phyloP scores from a whole-genome alignment of 176 grass and related monocot genomes.

The Ananas comosus region DNA sequence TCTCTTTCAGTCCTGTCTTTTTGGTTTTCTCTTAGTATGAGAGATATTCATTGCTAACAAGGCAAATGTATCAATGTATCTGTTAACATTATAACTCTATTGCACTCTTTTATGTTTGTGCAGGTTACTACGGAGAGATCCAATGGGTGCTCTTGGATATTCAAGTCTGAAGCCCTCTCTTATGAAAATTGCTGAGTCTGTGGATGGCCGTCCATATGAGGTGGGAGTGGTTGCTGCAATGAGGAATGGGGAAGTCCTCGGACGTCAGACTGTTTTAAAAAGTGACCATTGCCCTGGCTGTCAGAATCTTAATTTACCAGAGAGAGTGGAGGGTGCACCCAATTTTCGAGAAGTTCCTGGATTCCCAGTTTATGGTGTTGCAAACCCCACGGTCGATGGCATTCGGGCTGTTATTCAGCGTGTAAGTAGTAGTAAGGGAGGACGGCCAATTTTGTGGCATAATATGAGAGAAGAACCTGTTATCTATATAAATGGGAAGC shows the following conservation, averaged over 20 bases:
- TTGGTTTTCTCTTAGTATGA: background rate
- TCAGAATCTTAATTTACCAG: conserved; percentile 77
- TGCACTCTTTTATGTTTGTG: conserved; percentile 22
- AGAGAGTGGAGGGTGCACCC: conserved; percentile 95
- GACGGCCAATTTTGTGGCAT: conserved; percentile 82
- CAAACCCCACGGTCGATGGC: conserved; percentile 89
- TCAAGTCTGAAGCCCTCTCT: conserved; percentile 68
- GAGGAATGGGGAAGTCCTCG: conserved; percentile 94
- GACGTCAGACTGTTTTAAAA: conserved; percentile 93
- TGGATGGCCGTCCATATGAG: conserved; percentile 52
- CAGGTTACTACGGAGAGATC: conserved; percentile 85
- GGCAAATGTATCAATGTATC: background rate
- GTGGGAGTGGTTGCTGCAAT: conserved; percentile 79
- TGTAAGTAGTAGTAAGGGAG: conserved; percentile 73
- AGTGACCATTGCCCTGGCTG: conserved; percentile 90
- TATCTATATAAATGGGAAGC: conserved; percentile 96
- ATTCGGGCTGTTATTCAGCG: conserved; percentile 74
- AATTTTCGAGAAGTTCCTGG: conserved; percentile 90
- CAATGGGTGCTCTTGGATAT: conserved; percentile 97
- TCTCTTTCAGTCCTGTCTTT: no score
- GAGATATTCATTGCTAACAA: background rate
- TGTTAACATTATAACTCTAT: background rate
- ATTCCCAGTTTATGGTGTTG: conserved; percentile 96
- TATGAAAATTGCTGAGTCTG: conserved; percentile 50
- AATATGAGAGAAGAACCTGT: conserved; percentile 99